A percentile compares a stretch with the other conserved stretches of the same genome.
Evolutionary conservation across 306 rosid species (phyloP).

Genomic region (Lablab purpureus): DNA sequence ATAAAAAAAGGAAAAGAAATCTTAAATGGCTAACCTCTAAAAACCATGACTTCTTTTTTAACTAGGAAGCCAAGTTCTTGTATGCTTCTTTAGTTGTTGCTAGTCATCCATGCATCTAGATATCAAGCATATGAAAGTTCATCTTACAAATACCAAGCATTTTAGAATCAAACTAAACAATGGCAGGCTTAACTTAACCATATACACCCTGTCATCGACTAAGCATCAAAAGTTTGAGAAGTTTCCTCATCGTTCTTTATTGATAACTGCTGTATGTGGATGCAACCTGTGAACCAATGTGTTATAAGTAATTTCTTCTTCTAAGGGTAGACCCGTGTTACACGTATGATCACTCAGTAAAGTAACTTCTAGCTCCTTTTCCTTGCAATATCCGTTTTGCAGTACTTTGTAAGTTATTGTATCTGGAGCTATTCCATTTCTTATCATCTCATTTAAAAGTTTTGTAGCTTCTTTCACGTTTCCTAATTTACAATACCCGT

Average conservation of each 20-base stretch:
- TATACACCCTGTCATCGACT: slow-evolving; percentile 9
- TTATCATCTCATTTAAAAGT: slow-evolving; percentile 62
- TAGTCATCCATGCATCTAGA: neutral
- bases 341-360: slow-evolving; percentile 53
- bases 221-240: slow-evolving; percentile 35
- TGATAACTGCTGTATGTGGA: slow-evolving; percentile 44
- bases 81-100: slow-evolving; percentile 39
- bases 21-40: slow-evolving; percentile 51
- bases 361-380: slow-evolving; percentile 54
- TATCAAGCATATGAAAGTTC: slow-evolving; percentile 38
- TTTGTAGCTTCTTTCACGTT: slow-evolving; percentile 64
- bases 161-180: slow-evolving; percentile 33
- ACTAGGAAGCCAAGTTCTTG: slow-evolving; percentile 33
- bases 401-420: slow-evolving; percentile 59
- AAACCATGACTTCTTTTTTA: slow-evolving; percentile 29
- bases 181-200: slow-evolving; percentile 37
- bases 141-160: slow-evolving; percentile 31
- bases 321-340: slow-evolving; percentile 48
- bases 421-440: slow-evolving; percentile 66
- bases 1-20: neutral
- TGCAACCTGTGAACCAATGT: slow-evolving; percentile 59
- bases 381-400: slow-evolving; percentile 60
- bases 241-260: slow-evolving; percentile 46
- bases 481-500: slow-evolving; percentile 74
- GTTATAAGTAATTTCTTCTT: slow-evolving; percentile 63